These are phyloP conservation scores for Phytophthora sp. DNA, from an alignment of 352 stramenopile genomes.

Conservation along the genomic window DNA sequence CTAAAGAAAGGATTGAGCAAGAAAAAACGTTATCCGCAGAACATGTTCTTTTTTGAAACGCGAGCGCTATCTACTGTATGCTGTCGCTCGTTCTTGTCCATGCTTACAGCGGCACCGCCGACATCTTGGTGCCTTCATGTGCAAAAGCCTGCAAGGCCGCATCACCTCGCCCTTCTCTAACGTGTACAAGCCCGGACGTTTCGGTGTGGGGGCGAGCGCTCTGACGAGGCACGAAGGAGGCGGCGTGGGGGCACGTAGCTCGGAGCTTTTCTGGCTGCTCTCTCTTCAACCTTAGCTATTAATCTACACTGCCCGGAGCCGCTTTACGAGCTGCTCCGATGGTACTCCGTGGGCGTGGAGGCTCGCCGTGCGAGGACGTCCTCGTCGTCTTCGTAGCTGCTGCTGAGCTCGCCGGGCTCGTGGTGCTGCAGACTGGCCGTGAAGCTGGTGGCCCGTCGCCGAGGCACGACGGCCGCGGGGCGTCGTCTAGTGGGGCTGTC, in stretches of 20 bases:
- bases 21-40: slow-evolving; percentile 24
- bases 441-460: slow-evolving; percentile 30
- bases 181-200: slow-evolving; percentile 34
- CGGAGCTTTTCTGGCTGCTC: no score
- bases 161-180: slow-evolving; percentile 37
- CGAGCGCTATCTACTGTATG: neutral
- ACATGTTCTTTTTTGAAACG: slow-evolving; percentile 12
- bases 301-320: neutral
- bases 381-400: slow-evolving; percentile 13
- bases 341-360: slow-evolving; percentile 20
- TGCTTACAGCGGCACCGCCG: slow-evolving; percentile 20
- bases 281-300: slow-evolving; percentile 1
- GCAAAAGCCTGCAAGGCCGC: slow-evolving; percentile 19
- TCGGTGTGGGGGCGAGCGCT: slow-evolving; percentile 21
- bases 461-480: slow-evolving; percentile 21
- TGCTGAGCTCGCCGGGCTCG: slow-evolving; percentile 3
- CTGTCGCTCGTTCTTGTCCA: slow-evolving; percentile 5
- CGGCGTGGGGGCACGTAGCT: no score
- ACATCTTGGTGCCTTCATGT: slow-evolving; percentile 31
- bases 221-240: slow-evolving; percentile 10
- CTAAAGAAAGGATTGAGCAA: slow-evolving; percentile 26
- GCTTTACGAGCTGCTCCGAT: slow-evolving; percentile 19
- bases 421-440: slow-evolving; percentile 25
- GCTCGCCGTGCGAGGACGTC: slow-evolving; percentile 26
- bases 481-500: slow-evolving; percentile 21